These are phyloP conservation scores for Stephanodiscus minutulus DNA, from an alignment of 108 stramenopile genomes.

Conservation along the genomic window DNA sequence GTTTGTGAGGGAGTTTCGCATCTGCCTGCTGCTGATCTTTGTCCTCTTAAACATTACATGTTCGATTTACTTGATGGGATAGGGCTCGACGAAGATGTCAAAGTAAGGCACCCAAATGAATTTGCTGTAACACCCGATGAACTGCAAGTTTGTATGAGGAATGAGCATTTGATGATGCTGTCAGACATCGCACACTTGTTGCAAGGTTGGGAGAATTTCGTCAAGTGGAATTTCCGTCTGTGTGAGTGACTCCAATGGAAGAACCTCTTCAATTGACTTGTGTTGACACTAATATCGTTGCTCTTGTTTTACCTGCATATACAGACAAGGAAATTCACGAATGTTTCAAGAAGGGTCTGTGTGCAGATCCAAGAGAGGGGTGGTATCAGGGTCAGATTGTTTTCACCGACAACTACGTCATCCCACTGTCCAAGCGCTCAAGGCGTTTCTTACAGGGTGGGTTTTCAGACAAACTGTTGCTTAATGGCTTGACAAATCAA, in stretches of 20 bases:
- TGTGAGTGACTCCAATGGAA: constrained; percentile 10
- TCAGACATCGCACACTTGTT: constrained; percentile 53
- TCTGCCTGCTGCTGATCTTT: constrained; percentile 16
- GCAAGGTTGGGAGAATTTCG: constrained; percentile 57
- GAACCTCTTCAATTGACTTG: background rate
- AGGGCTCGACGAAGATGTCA: constrained; percentile 13
- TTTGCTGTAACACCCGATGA: constrained; percentile 16
- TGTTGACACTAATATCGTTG: background rate
- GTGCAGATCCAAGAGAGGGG: constrained; percentile 31
- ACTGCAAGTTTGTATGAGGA: constrained; percentile 29
- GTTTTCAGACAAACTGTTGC: constrained; percentile 9
- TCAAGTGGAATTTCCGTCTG: constrained; percentile 56
- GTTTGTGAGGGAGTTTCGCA: constrained; percentile 1
- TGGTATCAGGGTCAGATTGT: constrained; percentile 52
- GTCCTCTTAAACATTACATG: constrained; percentile 27
- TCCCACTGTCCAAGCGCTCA: constrained; percentile 34
- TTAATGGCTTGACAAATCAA: constrained; percentile 17
- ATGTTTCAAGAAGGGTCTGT: constrained; percentile 23
- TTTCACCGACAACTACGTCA: constrained; percentile 44
- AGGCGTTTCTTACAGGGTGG: constrained; percentile 13
- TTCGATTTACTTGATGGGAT: constrained; percentile 16
- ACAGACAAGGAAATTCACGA: constrained; percentile 41
- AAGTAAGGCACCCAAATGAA: constrained; percentile 27
- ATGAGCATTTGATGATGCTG: constrained; percentile 51
- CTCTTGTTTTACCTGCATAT: background rate